Percentiles rank a stretch among this genome's conserved stretches.
phyloP scores from a whole-genome alignment of 257 asterid genomes.

The Solanum ossicruentum region DNA sequence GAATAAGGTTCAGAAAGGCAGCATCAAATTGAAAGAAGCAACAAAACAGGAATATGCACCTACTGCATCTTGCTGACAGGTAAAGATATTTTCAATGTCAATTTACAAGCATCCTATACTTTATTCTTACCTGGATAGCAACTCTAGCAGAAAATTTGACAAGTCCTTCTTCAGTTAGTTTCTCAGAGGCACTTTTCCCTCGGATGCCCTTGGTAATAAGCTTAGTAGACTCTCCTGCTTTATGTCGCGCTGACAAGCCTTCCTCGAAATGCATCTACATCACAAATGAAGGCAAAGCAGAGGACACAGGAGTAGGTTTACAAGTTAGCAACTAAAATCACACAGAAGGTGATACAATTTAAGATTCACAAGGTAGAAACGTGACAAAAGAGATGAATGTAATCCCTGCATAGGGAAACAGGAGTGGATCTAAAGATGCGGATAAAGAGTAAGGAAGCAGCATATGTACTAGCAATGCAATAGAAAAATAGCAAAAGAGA shows the following conservation, averaged over 20 bases:
- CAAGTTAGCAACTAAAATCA: not conserved
- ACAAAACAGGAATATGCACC: not conserved
- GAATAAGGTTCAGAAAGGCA: not conserved
- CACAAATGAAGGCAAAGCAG: conserved; percentile 5
- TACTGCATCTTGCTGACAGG: not conserved
- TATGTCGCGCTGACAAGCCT: conserved; percentile 70
- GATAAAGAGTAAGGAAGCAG: not conserved
- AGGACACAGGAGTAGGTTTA: not conserved
- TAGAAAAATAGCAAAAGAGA: not conserved
- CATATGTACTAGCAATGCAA: not conserved
- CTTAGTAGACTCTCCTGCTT: conserved; percentile 62
- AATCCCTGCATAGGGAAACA: not conserved
- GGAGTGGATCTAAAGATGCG: not conserved
- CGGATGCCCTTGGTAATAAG: conserved; percentile 66
- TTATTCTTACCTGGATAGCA: conserved; percentile 53
- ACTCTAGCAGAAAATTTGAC: conserved; percentile 88
- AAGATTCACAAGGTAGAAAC: not conserved
- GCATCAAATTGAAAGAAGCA: not conserved
- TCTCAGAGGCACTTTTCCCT: conserved; percentile 84
- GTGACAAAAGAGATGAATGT: not conserved
- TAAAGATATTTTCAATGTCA: not conserved
- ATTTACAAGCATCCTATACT: not conserved
- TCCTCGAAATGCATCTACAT: conserved; percentile 87
- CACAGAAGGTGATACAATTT: not conserved
- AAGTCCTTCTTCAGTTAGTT: conserved; percentile 87